phyloP scores from a whole-genome alignment of 495 filamentous ascomycete genomes.

The Cetradonia linearis region DNA sequence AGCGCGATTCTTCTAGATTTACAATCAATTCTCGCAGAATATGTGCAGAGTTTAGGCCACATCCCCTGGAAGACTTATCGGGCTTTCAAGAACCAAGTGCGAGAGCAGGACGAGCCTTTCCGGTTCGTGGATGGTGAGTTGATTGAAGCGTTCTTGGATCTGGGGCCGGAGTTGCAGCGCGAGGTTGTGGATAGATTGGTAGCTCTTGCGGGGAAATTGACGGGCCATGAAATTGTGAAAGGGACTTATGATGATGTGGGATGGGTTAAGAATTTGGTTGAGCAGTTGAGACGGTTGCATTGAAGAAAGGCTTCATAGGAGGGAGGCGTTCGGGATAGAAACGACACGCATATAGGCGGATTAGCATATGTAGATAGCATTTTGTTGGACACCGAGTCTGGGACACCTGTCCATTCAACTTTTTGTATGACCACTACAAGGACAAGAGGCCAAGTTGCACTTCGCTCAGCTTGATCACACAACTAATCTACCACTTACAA shows the following conservation, averaged over 20 bases:
- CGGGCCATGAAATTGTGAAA: not conserved
- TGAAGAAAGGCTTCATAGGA: not conserved
- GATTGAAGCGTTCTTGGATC: slow-evolving; percentile 72
- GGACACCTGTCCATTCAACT: not conserved
- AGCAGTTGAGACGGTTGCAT: slow-evolving; percentile 18
- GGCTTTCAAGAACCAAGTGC: slow-evolving; percentile 60
- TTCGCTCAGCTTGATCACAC: not conserved
- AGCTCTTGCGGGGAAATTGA: slow-evolving; percentile 60
- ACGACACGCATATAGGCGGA: not conserved
- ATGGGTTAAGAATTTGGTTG: slow-evolving; percentile 52
- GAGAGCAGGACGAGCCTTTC: slow-evolving; percentile 64
- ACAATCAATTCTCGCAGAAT: slow-evolving; percentile 57
- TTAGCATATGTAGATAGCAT: not conserved
- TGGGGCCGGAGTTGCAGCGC: slow-evolving; percentile 51
- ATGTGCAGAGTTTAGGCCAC: slow-evolving; percentile 54
- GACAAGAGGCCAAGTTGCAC: not conserved
- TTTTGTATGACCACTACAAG: not conserved
- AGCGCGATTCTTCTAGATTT: slow-evolving; percentile 77
- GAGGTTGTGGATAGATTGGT: slow-evolving; percentile 48
- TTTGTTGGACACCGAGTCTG: not conserved
- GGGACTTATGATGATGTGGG: slow-evolving; percentile 51
- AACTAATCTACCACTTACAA: not conserved
- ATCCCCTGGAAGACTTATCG: slow-evolving; percentile 70
- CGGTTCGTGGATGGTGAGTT: slow-evolving; percentile 91
- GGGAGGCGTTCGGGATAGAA: not conserved